These are phyloP conservation scores for Hysterangium stoloniferum DNA, from an alignment of 768 basidiomycete genomes.

Conservation along the genomic window DNA sequence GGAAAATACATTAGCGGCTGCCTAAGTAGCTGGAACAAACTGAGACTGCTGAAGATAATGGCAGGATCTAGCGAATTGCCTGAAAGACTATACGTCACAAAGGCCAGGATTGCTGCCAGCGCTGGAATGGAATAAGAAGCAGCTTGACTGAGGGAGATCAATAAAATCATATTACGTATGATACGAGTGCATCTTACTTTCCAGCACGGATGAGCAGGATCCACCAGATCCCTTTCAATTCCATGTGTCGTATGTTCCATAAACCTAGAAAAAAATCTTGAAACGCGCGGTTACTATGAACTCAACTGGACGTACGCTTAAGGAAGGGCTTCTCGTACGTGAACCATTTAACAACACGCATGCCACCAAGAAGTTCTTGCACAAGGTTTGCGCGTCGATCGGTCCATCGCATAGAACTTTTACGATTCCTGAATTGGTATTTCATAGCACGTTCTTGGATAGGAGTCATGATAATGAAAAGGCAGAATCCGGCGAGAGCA, in stretches of 20 bases:
- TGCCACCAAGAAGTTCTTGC: conserved; percentile 57
- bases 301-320: conserved; percentile 35
- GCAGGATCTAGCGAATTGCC: conserved; percentile 53
- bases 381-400: conserved; percentile 56
- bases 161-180: background rate
- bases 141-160: conserved; percentile 32
- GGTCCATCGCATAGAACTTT: conserved; percentile 51
- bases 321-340: conserved; percentile 65
- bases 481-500: conserved; percentile 60
- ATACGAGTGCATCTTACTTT: conserved; percentile 33
- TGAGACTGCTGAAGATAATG: conserved; percentile 58
- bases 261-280: conserved; percentile 45
- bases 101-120: conserved; percentile 57
- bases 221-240: conserved; percentile 46
- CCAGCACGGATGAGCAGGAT: conserved; percentile 56
- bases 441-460: conserved; percentile 59
- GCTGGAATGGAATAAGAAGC: conserved; percentile 53
- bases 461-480: conserved; percentile 56
- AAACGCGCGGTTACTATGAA: too few species aligned
- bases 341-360: conserved; percentile 74
- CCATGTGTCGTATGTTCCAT: conserved; percentile 41
- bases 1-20: conserved; percentile 66
- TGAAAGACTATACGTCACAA: conserved; percentile 55
- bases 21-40: conserved; percentile 49
- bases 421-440: conserved; percentile 44